Evolutionary conservation across 2,329 filamentous ascomycete genomes (phyloP).

Genomic region (Lachnellula subtilissima): DNA sequence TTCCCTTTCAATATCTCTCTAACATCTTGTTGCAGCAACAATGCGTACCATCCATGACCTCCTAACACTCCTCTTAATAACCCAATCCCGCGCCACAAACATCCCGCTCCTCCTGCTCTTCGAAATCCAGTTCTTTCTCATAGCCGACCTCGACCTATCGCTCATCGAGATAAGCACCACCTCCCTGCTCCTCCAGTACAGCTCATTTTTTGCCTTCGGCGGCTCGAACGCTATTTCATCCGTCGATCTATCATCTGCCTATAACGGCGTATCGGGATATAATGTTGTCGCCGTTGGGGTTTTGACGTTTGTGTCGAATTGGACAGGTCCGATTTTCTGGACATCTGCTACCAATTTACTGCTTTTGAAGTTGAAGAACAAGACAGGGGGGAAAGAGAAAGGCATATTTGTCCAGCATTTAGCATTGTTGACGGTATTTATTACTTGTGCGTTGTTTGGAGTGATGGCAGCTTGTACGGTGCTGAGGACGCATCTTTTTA

Average conservation of each 20-base stretch:
- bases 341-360: constrained; percentile 59
- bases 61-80: constrained; percentile 73
- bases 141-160: constrained; percentile 44
- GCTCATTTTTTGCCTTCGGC: constrained; percentile 84
- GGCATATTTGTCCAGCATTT: constrained; percentile 44
- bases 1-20: neutral
- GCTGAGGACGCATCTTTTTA: constrained; percentile 84
- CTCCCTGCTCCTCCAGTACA: constrained; percentile 71
- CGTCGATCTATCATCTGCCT: constrained; percentile 90
- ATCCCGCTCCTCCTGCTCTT: constrained; percentile 80
- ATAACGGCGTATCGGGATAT: constrained; percentile 84
- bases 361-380: constrained; percentile 39
- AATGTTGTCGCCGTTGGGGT: constrained; percentile 75
- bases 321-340: constrained; percentile 90
- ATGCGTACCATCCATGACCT: constrained; percentile 58
- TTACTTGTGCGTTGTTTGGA: constrained; percentile 57
- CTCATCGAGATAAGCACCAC: constrained; percentile 61
- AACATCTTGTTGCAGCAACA: constrained; percentile 18
- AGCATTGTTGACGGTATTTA: constrained; percentile 65
- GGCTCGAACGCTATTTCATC: constrained; percentile 93
- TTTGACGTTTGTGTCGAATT: constrained; percentile 84
- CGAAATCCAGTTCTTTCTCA: constrained; percentile 53
- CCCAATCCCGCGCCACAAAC: constrained; percentile 80
- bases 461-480: constrained; percentile 87
- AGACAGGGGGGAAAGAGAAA: constrained; percentile 10